A percentile compares a stretch with the other conserved stretches of the same genome.
Evolutionary conservation across 2,329 filamentous ascomycete genomes (phyloP).

Genomic region (Calonectria honghensis): DNA sequence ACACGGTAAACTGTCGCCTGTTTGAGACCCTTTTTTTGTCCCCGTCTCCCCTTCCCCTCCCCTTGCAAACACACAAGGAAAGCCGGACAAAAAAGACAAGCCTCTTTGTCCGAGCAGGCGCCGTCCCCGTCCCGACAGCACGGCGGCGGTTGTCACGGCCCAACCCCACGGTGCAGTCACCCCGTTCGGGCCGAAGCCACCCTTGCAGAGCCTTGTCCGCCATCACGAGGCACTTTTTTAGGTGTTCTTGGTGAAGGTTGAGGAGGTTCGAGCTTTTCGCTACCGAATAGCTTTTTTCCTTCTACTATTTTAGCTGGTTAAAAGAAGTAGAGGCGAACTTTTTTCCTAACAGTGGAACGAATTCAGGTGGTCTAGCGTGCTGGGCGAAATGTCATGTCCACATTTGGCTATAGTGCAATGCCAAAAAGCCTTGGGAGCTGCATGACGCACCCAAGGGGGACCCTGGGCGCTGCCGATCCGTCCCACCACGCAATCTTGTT

Average conservation of each 20-base stretch:
- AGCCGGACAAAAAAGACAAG: neutral
- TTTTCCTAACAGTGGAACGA: neutral
- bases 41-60: neutral
- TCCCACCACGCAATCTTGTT: slow-evolving; percentile 22
- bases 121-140: neutral
- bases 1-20: slow-evolving; percentile 21
- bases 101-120: neutral
- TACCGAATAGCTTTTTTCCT: neutral
- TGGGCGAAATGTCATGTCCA: slow-evolving; percentile 8
- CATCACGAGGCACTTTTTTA: neutral
- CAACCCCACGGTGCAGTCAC: slow-evolving; percentile 21
- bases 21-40: slow-evolving; percentile 3
- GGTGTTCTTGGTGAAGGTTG: slow-evolving; percentile 7
- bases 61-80: slow-evolving; percentile 1
- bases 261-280: neutral
- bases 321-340: slow-evolving; percentile 2
- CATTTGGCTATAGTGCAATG: slow-evolving; percentile 3
- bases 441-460: slow-evolving; percentile 9
- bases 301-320: neutral
- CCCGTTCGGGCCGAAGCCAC: slow-evolving; percentile 28
- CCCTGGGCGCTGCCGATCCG: slow-evolving; percentile 15
- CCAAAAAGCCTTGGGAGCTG: neutral
- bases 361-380: neutral
- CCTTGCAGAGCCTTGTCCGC: slow-evolving; percentile 10
- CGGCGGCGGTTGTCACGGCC: slow-evolving; percentile 16